Evolutionary conservation across 352 stramenopile species (phyloP), one percentile per base, ranked within the genome.

Genomic region (Blastocystis sp.): DNA sequence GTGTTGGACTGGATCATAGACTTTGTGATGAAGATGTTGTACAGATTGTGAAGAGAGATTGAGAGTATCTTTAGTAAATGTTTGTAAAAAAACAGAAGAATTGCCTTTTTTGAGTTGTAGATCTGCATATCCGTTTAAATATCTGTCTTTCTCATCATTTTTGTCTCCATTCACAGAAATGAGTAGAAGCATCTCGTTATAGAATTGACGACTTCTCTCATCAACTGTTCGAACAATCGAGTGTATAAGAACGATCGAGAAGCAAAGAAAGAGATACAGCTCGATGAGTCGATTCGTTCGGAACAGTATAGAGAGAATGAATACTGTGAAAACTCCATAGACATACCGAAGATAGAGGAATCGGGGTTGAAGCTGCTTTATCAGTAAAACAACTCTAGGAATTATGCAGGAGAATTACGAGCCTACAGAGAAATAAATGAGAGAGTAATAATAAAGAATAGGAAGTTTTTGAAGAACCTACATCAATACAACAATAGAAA

Each of bases 1-100:
- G 98, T 78, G 97, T 98, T 77, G 97, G 97, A 75, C 98, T 98
- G 90, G 96, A 98, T 70, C 97, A 99, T 92, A 90, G 95, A 58
- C 93, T 99, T 3, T 92, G 94, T 76, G 97, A 99, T 91, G 97
- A 99, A 92, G 97, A 99, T 91, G 96, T 99, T 91, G 96, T 99
- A 57, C 96, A 99, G 93, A 98, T 99, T 81, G 95, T 98, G 89
- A 98, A 97, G 92, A 97, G 97, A 9, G 40, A 48, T 48, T 48
- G 40, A 90, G 92, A 95, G 51, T 96, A 94, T 92, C 17, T 89
- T 87, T 75, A 70, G 60, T 11, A 51, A 0, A 27, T 59, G 56
- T 64, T 78, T 90, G 76, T 76, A 53, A 57, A n/a, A n/a, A 79
- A 60, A 79, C 37, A 79, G 44, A 17, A 57, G 37, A 58, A 54